A percentile compares a stretch with the other conserved stretches of the same genome.
These are phyloP conservation scores for Leccinum fallax DNA, from an alignment of 1,284 basidiomycete genomes.

Conservation along the genomic window DNA sequence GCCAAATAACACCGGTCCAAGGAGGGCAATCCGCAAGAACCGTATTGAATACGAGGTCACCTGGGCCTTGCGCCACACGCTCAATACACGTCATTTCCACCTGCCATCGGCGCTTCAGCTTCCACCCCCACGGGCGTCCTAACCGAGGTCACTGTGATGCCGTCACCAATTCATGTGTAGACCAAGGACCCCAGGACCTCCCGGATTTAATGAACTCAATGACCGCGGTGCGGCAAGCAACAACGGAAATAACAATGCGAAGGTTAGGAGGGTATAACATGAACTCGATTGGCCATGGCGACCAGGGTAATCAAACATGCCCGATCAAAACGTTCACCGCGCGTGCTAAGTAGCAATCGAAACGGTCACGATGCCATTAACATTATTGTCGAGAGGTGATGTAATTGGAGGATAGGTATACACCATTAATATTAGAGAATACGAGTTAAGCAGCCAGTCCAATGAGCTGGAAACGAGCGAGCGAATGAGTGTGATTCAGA, in stretches of 20 bases:
- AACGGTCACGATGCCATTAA: neutral
- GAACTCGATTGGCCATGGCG: neutral
- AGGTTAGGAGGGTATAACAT: neutral
- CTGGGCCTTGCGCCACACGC: neutral
- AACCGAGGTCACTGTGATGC: neutral
- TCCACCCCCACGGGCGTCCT: neutral
- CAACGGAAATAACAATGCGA: neutral
- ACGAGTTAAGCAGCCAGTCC: neutral
- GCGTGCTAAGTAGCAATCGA: neutral
- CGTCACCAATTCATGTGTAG: neutral
- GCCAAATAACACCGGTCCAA: neutral
- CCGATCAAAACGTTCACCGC: neutral
- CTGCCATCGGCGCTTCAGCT: neutral
- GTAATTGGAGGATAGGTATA: conserved; percentile 6
- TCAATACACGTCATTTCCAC: neutral
- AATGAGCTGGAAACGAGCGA: conserved; percentile 13
- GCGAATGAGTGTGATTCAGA: conserved; percentile 22
- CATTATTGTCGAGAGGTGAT: neutral
- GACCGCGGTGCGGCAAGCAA: neutral
- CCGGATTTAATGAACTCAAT: neutral
- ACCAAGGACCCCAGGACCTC: neutral
- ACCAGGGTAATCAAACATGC: neutral
- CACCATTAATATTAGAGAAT: conserved; percentile 4
- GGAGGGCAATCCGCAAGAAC: neutral
- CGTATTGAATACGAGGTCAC: neutral